These are phyloP conservation scores for Calonectria naviculata DNA, from an alignment of 2,329 filamentous ascomycete species.

Conservation along the genomic window DNA sequence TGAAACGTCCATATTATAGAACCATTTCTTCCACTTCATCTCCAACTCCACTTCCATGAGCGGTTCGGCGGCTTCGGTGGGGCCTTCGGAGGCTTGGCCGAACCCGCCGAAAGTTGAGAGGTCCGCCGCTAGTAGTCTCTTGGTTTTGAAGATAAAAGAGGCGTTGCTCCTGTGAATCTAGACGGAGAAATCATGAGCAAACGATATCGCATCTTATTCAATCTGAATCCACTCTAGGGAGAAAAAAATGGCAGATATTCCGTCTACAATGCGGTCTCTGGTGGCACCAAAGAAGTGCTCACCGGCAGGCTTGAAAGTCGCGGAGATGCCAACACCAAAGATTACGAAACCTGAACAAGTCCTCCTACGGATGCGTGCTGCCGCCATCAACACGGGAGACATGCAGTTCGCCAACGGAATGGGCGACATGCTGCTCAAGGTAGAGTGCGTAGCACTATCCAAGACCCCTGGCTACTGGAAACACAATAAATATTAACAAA, in stretches of 20 bases:
- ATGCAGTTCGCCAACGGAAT: slow-evolving; percentile 43
- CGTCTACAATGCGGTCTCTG: slow-evolving; percentile 56
- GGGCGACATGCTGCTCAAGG: slow-evolving; percentile 37
- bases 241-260: slow-evolving; percentile 43
- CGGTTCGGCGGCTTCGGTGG: slow-evolving; percentile 30
- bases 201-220: no score
- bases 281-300: slow-evolving; percentile 52
- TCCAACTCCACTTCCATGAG: no score
- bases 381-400: slow-evolving; percentile 49
- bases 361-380: slow-evolving; percentile 53
- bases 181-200: no score
- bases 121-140: slow-evolving; percentile 21
- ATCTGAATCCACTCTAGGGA: no score
- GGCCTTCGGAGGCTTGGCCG: slow-evolving; percentile 23
- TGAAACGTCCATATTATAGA: no score
- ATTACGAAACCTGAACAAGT: slow-evolving; percentile 57
- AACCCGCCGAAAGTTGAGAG: slow-evolving; percentile 32
- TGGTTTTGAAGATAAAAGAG: slow-evolving; percentile 26
- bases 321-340: slow-evolving; percentile 55
- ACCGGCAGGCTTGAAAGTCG: slow-evolving; percentile 52
- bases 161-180: neutral
- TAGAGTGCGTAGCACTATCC: slow-evolving; percentile 35
- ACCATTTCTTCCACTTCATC: no score
- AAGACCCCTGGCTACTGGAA: neutral
- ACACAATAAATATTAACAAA: neutral